Conservation (phyloP, 371 early-diverging fungal genomes). For the Capillidium rhysosporum region DNA sequence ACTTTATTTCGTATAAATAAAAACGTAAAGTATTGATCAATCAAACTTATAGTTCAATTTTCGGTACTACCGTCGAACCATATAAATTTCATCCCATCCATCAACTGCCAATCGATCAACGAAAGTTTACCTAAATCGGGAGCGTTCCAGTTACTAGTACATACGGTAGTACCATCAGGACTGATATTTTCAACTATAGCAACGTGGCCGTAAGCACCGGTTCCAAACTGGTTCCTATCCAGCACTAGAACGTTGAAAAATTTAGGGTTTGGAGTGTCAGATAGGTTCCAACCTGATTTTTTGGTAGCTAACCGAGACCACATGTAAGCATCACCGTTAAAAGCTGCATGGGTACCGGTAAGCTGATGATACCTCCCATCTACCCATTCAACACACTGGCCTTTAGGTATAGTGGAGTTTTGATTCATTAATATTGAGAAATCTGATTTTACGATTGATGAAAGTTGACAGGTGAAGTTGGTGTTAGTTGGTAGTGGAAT, state of each 20-base stretch:
- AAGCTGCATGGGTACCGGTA: conserved; percentile 1
- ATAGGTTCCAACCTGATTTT: not conserved
- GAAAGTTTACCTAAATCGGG: not conserved
- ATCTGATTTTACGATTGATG: too few species aligned
- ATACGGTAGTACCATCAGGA: not conserved
- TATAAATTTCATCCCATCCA: too few species aligned
- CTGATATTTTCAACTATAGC: conserved; percentile 4
- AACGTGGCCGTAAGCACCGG: conserved; percentile 5
- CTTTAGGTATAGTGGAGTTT: not conserved
- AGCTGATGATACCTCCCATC: conserved; percentile 7
- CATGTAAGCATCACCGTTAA: conserved; percentile 1
- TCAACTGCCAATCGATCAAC: not conserved
- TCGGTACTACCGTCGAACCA: too few species aligned
- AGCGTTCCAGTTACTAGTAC: conserved; percentile 4
- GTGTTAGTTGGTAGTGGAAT: too few species aligned
- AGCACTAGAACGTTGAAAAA: not conserved
- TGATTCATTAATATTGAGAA: not conserved
- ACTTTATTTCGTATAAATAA: too few species aligned
- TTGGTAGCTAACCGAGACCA: not conserved
- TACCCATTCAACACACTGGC: conserved; percentile 8
- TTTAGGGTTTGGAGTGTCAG: not conserved
- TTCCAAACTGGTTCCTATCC: not conserved
- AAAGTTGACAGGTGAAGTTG: too few species aligned
- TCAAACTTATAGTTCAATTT: too few species aligned
- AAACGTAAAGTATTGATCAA: too few species aligned